Evolutionary conservation across 1,284 basidiomycete species (phyloP), one percentile per base, ranked within the genome.

Genomic region (Crucibulum parvulum): DNA sequence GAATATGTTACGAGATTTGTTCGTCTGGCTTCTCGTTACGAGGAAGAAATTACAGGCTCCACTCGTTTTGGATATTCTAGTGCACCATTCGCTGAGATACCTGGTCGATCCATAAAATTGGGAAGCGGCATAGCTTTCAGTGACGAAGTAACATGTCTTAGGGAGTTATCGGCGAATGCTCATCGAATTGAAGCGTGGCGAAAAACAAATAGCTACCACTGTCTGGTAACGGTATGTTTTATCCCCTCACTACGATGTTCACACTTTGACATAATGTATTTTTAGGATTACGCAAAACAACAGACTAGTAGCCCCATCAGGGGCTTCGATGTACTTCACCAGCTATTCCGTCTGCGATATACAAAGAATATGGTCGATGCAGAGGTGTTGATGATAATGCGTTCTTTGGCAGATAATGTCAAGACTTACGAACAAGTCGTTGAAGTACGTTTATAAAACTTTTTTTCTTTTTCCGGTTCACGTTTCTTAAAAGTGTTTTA

Each of bases 391-490:
- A 69, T 88, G 37, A 95, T 98, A 65, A 90, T 93, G 77, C 82
- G 86, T 11, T 86, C 88, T 3, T 76, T 99, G 8, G 85, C 88
- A 0, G 86, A 90, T 36, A 85, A 84, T 59, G 82, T 93, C 39
- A 85, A 84, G 63, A 84, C 87, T 0, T 95, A 97, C 69, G 93
- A 96, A 56, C 93, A 98, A 76, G 90, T 96, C 3, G 85, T 94
- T 6, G 95, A 99, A 85, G 96, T 94, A 67, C 61, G 86, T 75
- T 15, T 37, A 38, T 57, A 18, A 52, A 35, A 11, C 34, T 59
- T 55, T 62, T 36, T 24, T 61, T 41, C 45, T 57, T 47, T 47
- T 52, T 47, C 48, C 15, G 47, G 18, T 39, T 47, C 53, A 7
- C 13, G 13, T 10, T 11, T 31, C 13, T 24, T 15, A 48, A 15